Conservation (phyloP, 2,329 filamentous ascomycete genomes). For the Xylaria sp. region DNA sequence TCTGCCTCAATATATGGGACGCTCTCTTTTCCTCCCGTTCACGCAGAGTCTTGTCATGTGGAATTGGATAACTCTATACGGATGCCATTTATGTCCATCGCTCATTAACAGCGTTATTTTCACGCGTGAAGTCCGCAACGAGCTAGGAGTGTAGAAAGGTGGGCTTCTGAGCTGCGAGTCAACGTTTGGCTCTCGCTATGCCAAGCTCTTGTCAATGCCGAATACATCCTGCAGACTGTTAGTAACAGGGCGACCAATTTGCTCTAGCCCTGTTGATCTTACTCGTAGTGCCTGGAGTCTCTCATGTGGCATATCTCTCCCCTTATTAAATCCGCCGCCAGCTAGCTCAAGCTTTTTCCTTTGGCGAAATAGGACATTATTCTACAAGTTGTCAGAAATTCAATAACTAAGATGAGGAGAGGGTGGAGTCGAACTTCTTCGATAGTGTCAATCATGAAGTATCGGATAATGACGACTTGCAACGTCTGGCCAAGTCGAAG, state of each 20-base stretch:
- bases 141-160: no score
- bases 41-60: no score
- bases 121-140: no score
- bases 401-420: neutral
- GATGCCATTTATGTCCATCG: no score
- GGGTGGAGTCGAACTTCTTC: slow-evolving; percentile 40
- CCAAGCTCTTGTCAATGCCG: slow-evolving; percentile 1
- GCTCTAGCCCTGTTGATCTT: neutral
- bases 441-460: slow-evolving; percentile 44
- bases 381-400: slow-evolving; percentile 12
- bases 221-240: slow-evolving; percentile 14
- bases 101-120: no score
- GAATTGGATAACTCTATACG: no score
- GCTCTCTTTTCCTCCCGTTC: no score
- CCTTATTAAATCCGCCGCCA: slow-evolving; percentile 12
- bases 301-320: slow-evolving; percentile 4
- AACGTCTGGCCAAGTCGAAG: slow-evolving; percentile 45
- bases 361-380: slow-evolving; percentile 22
- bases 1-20: no score
- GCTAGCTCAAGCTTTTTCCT: slow-evolving; percentile 23
- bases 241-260: neutral
- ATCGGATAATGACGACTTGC: slow-evolving; percentile 44
- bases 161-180: no score
- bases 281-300: slow-evolving; percentile 13
- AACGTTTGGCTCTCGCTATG: neutral